Conservation (phyloP, 371 early-diverging fungal genomes). For the Zopfochytrium polystomum region DNA sequence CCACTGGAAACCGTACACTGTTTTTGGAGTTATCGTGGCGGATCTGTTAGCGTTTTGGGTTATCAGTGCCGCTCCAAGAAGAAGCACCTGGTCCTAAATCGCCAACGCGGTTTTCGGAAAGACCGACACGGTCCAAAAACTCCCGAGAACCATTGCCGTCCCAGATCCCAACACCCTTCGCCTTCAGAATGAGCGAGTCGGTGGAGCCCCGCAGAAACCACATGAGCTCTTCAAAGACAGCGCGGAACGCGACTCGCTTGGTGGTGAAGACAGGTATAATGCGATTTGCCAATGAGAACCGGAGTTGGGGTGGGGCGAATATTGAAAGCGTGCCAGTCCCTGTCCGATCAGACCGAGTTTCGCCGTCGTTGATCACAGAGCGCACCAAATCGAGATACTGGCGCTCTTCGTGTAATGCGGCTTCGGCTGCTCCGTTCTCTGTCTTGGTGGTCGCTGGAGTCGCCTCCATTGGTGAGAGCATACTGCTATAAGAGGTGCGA, state of each 20-base stretch:
- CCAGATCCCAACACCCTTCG: slow-evolving; percentile 95
- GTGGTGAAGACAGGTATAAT: slow-evolving; percentile 95
- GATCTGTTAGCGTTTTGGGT: too few relatives aligned
- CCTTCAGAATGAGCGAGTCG: slow-evolving; percentile 74
- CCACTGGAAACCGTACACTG: slow-evolving; percentile 99
- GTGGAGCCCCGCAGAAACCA: slow-evolving; percentile 98
- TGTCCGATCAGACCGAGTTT: slow-evolving; percentile 85
- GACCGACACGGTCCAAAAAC: slow-evolving; percentile 83
- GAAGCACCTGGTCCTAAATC: slow-evolving; percentile 85
- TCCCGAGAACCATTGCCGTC: slow-evolving; percentile 95
- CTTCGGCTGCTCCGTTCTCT: neutral
- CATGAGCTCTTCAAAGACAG: slow-evolving; percentile 93
- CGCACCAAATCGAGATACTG: slow-evolving; percentile 89
- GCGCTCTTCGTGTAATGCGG: slow-evolving; percentile 52
- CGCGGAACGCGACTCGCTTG: slow-evolving; percentile 90
- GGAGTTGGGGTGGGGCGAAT: slow-evolving; percentile 91
- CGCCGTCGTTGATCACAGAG: slow-evolving; percentile 77
- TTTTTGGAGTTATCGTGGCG: too few relatives aligned
- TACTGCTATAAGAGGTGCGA: too few relatives aligned
- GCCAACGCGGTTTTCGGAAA: slow-evolving; percentile 78
- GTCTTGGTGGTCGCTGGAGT: too few relatives aligned
- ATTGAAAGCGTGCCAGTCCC: slow-evolving; percentile 88
- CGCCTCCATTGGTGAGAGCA: too few relatives aligned
- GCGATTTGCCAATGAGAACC: slow-evolving; percentile 81
- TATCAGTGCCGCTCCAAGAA: neutral